A percentile compares a stretch with the other conserved stretches of the same genome.
Evolutionary conservation across 352 stramenopile species (phyloP).

Genomic region (Phytophthora brassicae): DNA sequence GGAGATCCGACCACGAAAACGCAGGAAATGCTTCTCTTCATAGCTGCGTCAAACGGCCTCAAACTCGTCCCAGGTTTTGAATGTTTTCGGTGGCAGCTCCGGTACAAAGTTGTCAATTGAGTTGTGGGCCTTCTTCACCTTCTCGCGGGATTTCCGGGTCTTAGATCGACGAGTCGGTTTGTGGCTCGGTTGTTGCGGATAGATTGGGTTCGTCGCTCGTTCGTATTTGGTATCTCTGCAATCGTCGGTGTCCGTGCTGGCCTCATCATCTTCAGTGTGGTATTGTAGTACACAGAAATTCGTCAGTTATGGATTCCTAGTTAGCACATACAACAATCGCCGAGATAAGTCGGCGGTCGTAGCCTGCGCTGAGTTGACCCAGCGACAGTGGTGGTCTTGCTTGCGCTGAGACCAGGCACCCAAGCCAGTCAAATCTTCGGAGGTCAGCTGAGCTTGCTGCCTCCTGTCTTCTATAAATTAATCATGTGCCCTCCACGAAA

Average conservation of each 20-base stretch:
- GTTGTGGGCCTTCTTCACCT: not conserved
- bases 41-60: not conserved
- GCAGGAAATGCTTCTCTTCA: not conserved
- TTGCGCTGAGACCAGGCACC: no score
- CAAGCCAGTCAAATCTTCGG: no score
- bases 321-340: no score
- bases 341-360: no score
- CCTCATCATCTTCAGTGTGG: not conserved
- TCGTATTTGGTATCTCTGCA: not conserved
- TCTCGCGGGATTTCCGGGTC: not conserved
- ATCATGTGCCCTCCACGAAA: no score
- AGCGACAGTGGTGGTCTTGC: no score
- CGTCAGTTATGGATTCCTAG: no score
- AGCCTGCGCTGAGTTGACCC: no score
- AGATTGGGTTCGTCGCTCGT: not conserved
- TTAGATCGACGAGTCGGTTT: not conserved
- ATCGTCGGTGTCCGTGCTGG: not conserved
- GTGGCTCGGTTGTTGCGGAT: not conserved
- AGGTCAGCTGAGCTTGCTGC: no score
- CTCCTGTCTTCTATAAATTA: no score
- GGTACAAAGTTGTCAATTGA: not conserved
- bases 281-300: no score
- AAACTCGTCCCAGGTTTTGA: not conserved
- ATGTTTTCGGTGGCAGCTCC: not conserved
- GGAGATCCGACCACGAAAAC: conserved; percentile 2